phyloP scores from a whole-genome alignment of 2,329 filamentous ascomycete species.

The Cytospora piceicola region DNA sequence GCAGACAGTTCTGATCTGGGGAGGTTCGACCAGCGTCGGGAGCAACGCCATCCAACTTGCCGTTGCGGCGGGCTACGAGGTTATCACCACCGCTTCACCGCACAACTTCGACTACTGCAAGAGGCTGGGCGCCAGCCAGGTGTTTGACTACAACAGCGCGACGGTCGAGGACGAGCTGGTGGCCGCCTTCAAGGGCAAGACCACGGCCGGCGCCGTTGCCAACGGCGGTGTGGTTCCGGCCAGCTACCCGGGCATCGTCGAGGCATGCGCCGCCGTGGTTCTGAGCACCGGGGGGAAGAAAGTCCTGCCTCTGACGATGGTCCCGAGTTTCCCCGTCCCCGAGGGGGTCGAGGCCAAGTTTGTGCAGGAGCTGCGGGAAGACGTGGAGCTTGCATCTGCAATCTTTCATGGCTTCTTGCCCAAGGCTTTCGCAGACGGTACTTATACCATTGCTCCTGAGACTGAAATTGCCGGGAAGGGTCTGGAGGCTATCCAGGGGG shows the following conservation, averaged over 20 bases:
- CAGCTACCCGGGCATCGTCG: conserved; percentile 36
- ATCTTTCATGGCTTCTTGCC: conserved; percentile 47
- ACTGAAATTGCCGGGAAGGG: conserved; percentile 46
- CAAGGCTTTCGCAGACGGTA: conserved; percentile 42
- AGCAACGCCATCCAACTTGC: conserved; percentile 50
- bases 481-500: conserved; percentile 47
- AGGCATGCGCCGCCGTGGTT: conserved; percentile 27
- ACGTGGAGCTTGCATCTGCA: conserved; percentile 37
- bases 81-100: conserved; percentile 45
- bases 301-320: conserved; percentile 36
- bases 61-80: conserved; percentile 46
- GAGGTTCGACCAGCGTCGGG: conserved; percentile 51
- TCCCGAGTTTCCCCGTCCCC: conserved; percentile 34
- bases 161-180: conserved; percentile 38
- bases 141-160: conserved; percentile 35
- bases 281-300: conserved; percentile 35
- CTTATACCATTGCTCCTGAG: conserved; percentile 44
- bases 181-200: conserved; percentile 37
- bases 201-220: conserved; percentile 39
- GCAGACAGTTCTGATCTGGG: conserved; percentile 49
- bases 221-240: conserved; percentile 34
- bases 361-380: conserved; percentile 36
- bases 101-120: conserved; percentile 42
- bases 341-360: conserved; percentile 37
- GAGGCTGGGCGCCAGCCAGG: conserved; percentile 31